These are phyloP conservation scores for Bruguiera sexangula DNA, from an alignment of 345 rosid species.

Conservation along the genomic window DNA sequence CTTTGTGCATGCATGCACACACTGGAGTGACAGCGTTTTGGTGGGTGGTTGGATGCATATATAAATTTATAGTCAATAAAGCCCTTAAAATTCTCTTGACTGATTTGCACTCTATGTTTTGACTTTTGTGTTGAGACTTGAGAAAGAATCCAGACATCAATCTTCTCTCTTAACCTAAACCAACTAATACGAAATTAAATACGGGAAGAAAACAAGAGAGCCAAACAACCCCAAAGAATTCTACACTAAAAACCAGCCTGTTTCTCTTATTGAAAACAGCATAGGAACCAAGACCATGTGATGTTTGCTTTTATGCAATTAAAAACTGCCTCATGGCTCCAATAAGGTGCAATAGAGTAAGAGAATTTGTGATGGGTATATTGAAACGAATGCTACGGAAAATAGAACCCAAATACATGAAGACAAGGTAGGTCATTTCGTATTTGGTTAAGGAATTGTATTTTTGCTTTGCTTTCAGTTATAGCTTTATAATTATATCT, in stretches of 20 bases:
- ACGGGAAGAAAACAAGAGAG: constrained; percentile 43
- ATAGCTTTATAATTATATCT: constrained; percentile 5
- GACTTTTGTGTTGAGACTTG: background rate
- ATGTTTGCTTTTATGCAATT: constrained; percentile 17
- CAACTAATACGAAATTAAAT: constrained; percentile 50
- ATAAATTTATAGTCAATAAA: background rate
- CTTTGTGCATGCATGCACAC: background rate
- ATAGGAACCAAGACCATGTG: constrained; percentile 29
- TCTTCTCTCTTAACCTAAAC: constrained; percentile 28
- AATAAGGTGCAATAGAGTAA: constrained; percentile 2
- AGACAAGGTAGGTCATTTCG: constrained; percentile 37
- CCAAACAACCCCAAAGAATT: constrained; percentile 29
- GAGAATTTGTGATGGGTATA: constrained; percentile 8
- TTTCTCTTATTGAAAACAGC: constrained; percentile 14
- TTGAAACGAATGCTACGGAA: constrained; percentile 12
- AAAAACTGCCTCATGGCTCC: constrained; percentile 12
- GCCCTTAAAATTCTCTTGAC: background rate
- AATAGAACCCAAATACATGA: constrained; percentile 28
- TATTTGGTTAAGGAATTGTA: constrained; percentile 14
- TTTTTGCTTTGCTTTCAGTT: constrained; percentile 18
- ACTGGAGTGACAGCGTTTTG: background rate
- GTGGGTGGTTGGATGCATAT: constrained; percentile 2
- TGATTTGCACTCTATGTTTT: background rate
- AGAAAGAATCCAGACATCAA: background rate
- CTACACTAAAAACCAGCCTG: constrained; percentile 12